Percentiles rank a stretch among this genome's conserved stretches.
phyloP scores from a whole-genome alignment of 2,329 filamentous ascomycete species.

The Ophiocordyceps camponoti-floridani region DNA sequence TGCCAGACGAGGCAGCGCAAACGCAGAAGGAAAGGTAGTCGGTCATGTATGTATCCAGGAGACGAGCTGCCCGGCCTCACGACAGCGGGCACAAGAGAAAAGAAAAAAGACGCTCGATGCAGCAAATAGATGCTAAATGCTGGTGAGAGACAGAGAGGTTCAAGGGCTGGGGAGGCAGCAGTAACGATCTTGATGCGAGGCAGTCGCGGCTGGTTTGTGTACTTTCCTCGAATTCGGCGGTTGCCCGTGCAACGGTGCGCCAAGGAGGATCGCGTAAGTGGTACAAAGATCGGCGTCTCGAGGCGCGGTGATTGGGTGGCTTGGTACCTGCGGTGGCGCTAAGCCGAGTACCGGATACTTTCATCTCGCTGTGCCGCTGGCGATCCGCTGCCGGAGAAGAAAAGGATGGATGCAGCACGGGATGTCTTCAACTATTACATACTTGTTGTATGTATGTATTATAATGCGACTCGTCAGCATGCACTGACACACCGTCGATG shows the following conservation, averaged over 20 bases:
- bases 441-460: no score
- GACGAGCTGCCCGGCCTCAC: background rate
- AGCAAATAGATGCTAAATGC: background rate
- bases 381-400: background rate
- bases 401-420: no score
- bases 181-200: background rate
- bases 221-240: slow-evolving; percentile 10
- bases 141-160: background rate
- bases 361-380: background rate
- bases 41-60: background rate
- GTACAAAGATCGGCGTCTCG: background rate
- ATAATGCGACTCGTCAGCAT: no score
- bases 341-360: background rate
- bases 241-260: slow-evolving; percentile 10
- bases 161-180: background rate
- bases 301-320: background rate
- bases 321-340: background rate
- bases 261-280: background rate
- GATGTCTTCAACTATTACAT: no score
- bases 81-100: background rate
- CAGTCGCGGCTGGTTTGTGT: slow-evolving; percentile 12
- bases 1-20: background rate
- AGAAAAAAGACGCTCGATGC: background rate
- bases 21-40: background rate
- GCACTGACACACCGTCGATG: no score